phyloP scores from a whole-genome alignment of 2,329 filamentous ascomycete species.

The Berkeleyomyces rouxiae region DNA sequence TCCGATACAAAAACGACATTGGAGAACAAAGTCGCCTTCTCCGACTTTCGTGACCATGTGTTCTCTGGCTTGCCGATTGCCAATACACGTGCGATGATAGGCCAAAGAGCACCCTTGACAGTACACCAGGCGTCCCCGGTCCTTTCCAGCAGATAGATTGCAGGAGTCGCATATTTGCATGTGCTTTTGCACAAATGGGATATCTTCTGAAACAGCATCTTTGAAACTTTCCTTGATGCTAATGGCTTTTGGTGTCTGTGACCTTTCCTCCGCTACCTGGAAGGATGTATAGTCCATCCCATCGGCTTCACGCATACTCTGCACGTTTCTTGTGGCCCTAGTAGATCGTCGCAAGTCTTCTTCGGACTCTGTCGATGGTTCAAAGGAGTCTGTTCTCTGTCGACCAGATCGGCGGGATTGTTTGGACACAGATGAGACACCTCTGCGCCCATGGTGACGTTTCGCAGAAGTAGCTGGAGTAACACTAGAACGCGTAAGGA shows the following conservation, averaged over 20 bases:
- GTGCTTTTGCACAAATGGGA: constrained; percentile 51
- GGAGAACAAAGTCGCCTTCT: constrained; percentile 63
- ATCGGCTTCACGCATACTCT: constrained; percentile 32
- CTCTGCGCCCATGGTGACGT: background rate
- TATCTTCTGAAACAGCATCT: constrained; percentile 29
- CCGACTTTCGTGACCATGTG: constrained; percentile 78
- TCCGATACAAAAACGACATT: constrained; percentile 75
- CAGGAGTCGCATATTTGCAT: constrained; percentile 58
- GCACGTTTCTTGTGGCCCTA: constrained; percentile 22
- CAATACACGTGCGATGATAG: constrained; percentile 73
- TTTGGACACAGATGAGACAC: background rate
- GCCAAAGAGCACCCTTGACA: constrained; percentile 82
- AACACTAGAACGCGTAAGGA: constrained; percentile 25
- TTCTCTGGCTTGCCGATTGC: constrained; percentile 55
- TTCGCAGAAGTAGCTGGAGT: background rate
- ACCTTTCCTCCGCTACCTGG: constrained; percentile 31
- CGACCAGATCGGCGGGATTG: constrained; percentile 9
- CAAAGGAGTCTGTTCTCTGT: constrained; percentile 14
- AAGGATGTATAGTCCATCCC: constrained; percentile 43
- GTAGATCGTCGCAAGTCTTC: constrained; percentile 34
- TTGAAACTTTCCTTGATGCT: constrained; percentile 62
- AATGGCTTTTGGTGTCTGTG: constrained; percentile 34
- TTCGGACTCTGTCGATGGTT: constrained; percentile 30
- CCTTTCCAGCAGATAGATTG: constrained; percentile 31
- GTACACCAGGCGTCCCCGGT: constrained; percentile 56